These are phyloP conservation scores for Oxyria digyna DNA, from an alignment of 148 eudicot species.

Conservation along the genomic window DNA sequence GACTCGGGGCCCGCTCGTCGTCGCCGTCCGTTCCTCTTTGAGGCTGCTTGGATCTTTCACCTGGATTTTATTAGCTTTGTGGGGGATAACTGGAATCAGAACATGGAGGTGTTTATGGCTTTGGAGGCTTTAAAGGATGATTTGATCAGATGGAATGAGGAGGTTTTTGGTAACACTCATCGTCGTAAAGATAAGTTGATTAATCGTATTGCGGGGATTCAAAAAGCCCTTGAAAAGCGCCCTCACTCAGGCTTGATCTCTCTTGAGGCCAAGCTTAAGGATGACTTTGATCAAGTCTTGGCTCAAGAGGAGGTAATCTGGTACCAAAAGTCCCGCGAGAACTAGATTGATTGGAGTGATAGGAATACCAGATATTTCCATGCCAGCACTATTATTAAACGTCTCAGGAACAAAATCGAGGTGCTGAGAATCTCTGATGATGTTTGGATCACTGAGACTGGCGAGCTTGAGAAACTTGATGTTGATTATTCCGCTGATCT, in stretches of 20 bases:
- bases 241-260: neutral
- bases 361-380: neutral
- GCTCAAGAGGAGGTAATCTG: neutral
- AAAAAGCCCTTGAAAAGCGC: neutral
- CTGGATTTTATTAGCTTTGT: neutral
- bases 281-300: neutral
- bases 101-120: neutral
- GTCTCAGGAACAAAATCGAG: neutral
- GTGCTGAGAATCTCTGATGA: too few relatives aligned
- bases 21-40: neutral
- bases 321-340: neutral
- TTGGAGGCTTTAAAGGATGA: too few relatives aligned
- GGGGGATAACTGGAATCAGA: neutral
- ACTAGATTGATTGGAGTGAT: neutral
- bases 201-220: neutral
- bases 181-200: too few relatives aligned
- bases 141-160: neutral
- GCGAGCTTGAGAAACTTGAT: too few relatives aligned
- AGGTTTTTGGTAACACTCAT: neutral
- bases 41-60: neutral
- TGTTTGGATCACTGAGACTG: too few relatives aligned
- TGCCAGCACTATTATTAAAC: neutral
- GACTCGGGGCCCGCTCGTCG: too few relatives aligned
- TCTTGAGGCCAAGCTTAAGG: neutral
- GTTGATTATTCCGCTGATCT: too few relatives aligned